These are phyloP conservation scores for Alternaria novae-zelandiae DNA, from an alignment of 2,329 filamentous ascomycete species.

Conservation along the genomic window DNA sequence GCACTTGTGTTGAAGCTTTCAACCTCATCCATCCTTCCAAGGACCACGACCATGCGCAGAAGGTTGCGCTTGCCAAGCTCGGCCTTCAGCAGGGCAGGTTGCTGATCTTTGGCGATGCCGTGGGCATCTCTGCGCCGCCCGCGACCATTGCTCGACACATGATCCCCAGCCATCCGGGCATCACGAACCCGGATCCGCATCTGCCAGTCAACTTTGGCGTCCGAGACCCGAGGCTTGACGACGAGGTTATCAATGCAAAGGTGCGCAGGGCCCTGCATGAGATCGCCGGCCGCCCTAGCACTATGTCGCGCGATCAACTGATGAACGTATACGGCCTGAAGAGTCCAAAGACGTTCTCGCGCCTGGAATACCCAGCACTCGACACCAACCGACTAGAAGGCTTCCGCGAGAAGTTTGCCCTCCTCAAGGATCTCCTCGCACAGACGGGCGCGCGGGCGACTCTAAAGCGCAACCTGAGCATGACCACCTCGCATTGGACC, in stretches of 20 bases:
- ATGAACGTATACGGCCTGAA: constrained; percentile 56
- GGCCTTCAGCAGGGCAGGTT: constrained; percentile 57
- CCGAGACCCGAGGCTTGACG: constrained; percentile 52
- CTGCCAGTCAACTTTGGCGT: constrained; percentile 54
- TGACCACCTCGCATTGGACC: constrained; percentile 49
- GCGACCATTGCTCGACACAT: constrained; percentile 52
- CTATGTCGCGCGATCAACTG: constrained; percentile 50
- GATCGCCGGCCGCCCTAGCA: constrained; percentile 53
- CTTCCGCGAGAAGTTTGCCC: constrained; percentile 53
- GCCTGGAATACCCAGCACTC: constrained; percentile 49
- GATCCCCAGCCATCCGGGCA: constrained; percentile 52
- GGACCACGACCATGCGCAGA: constrained; percentile 52
- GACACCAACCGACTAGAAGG: constrained; percentile 54
- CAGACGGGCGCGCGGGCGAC: constrained; percentile 42
- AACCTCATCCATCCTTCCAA: constrained; percentile 53
- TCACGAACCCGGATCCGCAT: constrained; percentile 53
- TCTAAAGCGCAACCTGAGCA: constrained; percentile 44
- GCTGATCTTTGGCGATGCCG: constrained; percentile 56
- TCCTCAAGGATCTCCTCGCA: constrained; percentile 49
- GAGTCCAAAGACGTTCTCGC: constrained; percentile 50
- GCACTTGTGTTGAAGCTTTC: constrained; percentile 56
- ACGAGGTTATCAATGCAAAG: constrained; percentile 45
- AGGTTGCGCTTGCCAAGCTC: constrained; percentile 51
- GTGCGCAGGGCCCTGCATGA: constrained; percentile 51
- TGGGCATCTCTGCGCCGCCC: constrained; percentile 55